Conservation (phyloP, 2,329 filamentous ascomycete genomes). For the Colletotrichum melonis region DNA sequence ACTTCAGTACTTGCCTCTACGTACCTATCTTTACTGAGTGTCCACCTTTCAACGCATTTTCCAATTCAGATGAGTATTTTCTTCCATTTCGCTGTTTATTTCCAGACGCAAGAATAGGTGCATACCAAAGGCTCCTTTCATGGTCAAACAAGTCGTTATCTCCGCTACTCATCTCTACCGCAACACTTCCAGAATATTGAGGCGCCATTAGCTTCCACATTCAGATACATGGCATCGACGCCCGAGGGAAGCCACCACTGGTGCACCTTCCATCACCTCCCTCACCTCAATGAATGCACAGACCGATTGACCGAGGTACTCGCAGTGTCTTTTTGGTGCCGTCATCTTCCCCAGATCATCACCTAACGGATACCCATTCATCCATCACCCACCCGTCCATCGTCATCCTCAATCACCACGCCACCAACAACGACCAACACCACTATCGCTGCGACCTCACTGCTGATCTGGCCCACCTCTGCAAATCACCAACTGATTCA, state of each 20-base stretch:
- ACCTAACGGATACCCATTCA: neutral
- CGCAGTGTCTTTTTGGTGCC: neutral
- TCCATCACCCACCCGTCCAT: neutral
- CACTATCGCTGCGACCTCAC: neutral
- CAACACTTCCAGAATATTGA: neutral
- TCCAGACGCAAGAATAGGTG: no score
- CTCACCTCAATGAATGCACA: neutral
- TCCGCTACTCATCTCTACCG: no score
- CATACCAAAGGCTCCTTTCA: no score
- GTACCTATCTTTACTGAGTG: no score
- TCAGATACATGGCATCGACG: neutral
- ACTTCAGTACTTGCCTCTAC: neutral
- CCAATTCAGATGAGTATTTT: no score
- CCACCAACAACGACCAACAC: slow-evolving; percentile 3
- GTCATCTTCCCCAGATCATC: slow-evolving; percentile 21
- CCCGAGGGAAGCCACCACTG: neutral
- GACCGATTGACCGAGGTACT: neutral
- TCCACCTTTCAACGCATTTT: no score
- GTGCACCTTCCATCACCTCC: neutral
- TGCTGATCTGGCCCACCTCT: slow-evolving; percentile 24
- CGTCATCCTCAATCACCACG: neutral
- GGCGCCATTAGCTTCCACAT: neutral
- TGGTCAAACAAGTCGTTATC: no score
- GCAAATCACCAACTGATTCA: slow-evolving; percentile 29
- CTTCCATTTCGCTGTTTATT: no score